phyloP scores from a whole-genome alignment of 1,284 basidiomycete genomes.

The Polyporus tsugae region DNA sequence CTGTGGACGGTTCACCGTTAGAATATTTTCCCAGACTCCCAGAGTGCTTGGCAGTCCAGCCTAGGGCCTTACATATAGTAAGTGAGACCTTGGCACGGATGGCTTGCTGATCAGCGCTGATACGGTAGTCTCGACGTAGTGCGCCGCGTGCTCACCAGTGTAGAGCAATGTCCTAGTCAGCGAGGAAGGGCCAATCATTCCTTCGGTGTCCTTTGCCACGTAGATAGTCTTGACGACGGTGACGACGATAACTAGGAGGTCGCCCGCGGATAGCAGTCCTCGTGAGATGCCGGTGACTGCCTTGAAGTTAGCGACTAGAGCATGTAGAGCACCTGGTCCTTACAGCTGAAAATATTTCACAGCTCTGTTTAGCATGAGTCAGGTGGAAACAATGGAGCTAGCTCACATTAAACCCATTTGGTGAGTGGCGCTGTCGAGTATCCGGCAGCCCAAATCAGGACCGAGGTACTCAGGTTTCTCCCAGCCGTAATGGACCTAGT shows the following conservation, averaged over 20 bases:
- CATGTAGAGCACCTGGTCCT: background rate
- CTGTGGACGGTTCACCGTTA: background rate
- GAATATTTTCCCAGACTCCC: too few species aligned
- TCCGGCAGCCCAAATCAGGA: background rate
- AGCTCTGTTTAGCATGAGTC: background rate
- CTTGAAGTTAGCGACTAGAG: background rate
- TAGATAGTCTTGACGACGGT: conserved; percentile 10
- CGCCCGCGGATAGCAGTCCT: conserved; percentile 7
- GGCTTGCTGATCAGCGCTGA: background rate
- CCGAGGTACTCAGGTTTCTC: conserved; percentile 3
- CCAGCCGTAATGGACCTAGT: conserved; percentile 13
- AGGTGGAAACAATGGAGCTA: background rate
- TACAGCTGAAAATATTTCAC: background rate
- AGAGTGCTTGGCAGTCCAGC: background rate
- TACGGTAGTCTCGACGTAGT: background rate
- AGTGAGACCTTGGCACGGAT: background rate
- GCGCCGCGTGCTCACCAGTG: background rate
- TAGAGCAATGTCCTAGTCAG: background rate
- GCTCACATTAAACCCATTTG: conserved; percentile 13
- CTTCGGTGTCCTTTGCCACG: background rate
- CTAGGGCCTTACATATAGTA: conserved; percentile 8
- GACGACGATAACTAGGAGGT: conserved; percentile 13
- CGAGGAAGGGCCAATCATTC: background rate
- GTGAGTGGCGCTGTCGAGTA: conserved; percentile 7
- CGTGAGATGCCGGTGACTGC: conserved; percentile 16